Conservation (phyloP, 257 asterid species). For the Misopates orontium region DNA sequence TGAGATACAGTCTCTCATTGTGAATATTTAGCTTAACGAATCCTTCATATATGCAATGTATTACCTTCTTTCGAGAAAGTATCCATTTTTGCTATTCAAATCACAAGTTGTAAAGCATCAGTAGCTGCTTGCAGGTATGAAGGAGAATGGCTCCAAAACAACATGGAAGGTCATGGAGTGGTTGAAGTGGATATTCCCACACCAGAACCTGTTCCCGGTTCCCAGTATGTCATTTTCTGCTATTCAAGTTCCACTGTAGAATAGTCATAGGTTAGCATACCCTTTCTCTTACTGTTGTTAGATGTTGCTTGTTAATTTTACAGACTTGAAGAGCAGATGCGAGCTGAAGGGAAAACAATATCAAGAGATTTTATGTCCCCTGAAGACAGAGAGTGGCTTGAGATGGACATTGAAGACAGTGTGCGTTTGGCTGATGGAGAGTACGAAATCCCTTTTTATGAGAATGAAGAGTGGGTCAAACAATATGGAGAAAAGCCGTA, state of each 20-base stretch:
- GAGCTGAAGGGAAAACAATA: constrained; percentile 84
- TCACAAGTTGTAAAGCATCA: constrained; percentile 6
- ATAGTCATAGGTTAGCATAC: constrained; percentile 12
- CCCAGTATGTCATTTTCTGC: constrained; percentile 57
- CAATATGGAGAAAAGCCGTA: constrained; percentile 81
- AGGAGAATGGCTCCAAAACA: constrained; percentile 96
- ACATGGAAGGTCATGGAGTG: constrained; percentile 99
- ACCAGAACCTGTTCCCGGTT: constrained; percentile 85
- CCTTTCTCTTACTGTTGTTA: constrained; percentile 22
- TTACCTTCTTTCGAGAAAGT: background rate
- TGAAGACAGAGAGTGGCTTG: constrained; percentile 94
- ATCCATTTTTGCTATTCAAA: constrained; percentile 9
- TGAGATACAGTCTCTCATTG: constrained; percentile 8
- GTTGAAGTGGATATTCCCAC: constrained; percentile 95
- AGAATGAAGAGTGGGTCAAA: constrained; percentile 72
- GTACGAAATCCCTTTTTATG: constrained; percentile 79
- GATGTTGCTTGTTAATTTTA: constrained; percentile 20
- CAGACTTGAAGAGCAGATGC: constrained; percentile 94
- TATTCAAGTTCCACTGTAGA: constrained; percentile 5
- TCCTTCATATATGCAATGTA: background rate
- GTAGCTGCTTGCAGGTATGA: constrained; percentile 62
- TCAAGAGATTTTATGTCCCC: constrained; percentile 88
- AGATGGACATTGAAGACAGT: constrained; percentile 94
- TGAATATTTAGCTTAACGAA: constrained; percentile 8
- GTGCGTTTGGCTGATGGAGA: constrained; percentile 53